Conservation (phyloP, 768 basidiomycete species). For the Naganishia antarctica region DNA sequence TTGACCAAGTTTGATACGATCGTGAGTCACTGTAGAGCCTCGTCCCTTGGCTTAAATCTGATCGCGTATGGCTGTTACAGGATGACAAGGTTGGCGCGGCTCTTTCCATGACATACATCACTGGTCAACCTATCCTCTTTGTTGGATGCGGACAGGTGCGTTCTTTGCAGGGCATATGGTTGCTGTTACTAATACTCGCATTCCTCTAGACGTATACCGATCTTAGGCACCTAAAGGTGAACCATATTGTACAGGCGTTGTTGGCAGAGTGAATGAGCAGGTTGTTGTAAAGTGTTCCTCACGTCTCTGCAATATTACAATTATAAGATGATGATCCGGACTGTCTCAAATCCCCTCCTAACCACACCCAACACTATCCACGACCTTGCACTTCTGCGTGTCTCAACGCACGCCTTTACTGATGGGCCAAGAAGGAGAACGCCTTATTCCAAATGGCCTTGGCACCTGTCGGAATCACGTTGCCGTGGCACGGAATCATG, state of each 20-base stretch:
- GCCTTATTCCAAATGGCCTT: conserved; percentile 54
- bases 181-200: background rate
- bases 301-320: too few relatives aligned
- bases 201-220: conserved; percentile 82
- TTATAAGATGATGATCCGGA: too few relatives aligned
- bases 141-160: conserved; percentile 91
- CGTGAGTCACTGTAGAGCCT: conserved; percentile 51
- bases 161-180: conserved; percentile 17
- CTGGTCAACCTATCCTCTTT: conserved; percentile 96
- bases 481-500: conserved; percentile 53
- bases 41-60: background rate
- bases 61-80: conserved; percentile 51
- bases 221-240: conserved; percentile 79
- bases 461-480: conserved; percentile 62
- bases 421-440: conserved; percentile 26
- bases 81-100: conserved; percentile 77
- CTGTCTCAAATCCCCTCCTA: too few relatives aligned
- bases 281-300: background rate
- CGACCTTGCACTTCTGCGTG: too few relatives aligned
- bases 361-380: too few relatives aligned
- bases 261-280: conserved; percentile 47
- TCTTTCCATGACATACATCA: conserved; percentile 97
- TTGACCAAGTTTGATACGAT: conserved; percentile 99
- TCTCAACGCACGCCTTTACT: too few relatives aligned
- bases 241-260: conserved; percentile 89